Conservation (phyloP, 2,329 filamentous ascomycete species). For the Grosmannia clavigera region DNA sequence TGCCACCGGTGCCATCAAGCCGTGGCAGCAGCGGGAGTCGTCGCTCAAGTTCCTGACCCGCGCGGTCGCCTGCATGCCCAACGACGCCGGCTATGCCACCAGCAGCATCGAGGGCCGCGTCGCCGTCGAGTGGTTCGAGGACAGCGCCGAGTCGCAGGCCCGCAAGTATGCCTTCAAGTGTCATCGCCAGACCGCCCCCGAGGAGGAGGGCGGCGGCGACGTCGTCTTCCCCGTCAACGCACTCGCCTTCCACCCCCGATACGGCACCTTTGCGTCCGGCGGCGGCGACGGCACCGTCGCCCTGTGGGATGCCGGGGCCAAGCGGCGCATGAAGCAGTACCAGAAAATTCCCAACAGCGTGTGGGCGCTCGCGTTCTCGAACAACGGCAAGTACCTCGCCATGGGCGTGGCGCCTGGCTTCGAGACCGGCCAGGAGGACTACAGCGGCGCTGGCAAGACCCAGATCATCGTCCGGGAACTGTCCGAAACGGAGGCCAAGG, state of each 20-base stretch:
- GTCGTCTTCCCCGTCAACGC: constrained; percentile 88
- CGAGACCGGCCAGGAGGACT: constrained; percentile 75
- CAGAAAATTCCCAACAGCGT: constrained; percentile 72
- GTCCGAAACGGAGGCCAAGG: constrained; percentile 76
- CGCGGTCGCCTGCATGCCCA: constrained; percentile 90
- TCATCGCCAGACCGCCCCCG: constrained; percentile 62
- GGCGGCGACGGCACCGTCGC: constrained; percentile 88
- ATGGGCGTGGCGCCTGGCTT: constrained; percentile 77
- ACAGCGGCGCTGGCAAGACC: constrained; percentile 57
- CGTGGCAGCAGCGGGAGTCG: constrained; percentile 89
- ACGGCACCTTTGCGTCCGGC: constrained; percentile 77
- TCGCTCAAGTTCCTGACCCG: constrained; percentile 94
- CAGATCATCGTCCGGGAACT: constrained; percentile 75
- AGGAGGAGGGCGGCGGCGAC: constrained; percentile 54
- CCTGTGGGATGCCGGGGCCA: constrained; percentile 83
- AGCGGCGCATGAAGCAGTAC: constrained; percentile 81
- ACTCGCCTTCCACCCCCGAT: constrained; percentile 71
- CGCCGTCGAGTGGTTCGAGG: constrained; percentile 96
- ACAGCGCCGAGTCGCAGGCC: constrained; percentile 71
- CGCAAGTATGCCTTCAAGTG: constrained; percentile 99
- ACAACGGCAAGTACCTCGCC: constrained; percentile 65
- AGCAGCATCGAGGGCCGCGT: constrained; percentile 90
- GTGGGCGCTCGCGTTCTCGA: constrained; percentile 63
- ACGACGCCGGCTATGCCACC: constrained; percentile 85
- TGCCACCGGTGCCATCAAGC: constrained; percentile 41